Evolutionary conservation across 306 rosid genomes (phyloP).

Genomic region (Abrus pulchellus): DNA sequence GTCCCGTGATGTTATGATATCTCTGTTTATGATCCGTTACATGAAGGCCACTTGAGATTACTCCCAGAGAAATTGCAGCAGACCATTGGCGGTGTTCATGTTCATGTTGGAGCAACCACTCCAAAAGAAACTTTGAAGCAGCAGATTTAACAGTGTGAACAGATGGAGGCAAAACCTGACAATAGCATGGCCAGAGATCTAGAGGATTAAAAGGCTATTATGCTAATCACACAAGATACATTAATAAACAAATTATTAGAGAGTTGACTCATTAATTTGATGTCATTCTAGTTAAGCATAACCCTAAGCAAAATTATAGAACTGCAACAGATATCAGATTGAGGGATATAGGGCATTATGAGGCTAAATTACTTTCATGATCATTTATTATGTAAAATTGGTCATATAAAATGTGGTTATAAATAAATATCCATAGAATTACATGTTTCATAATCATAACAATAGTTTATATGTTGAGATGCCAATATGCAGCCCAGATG

Average conservation of each 20-base stretch:
- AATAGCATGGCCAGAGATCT: slow-evolving; percentile 44
- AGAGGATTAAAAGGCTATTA: slow-evolving; percentile 26
- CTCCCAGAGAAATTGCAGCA: slow-evolving; percentile 94
- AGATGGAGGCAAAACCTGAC: slow-evolving; percentile 88
- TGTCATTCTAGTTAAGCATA: slow-evolving; percentile 21
- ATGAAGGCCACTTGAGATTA: slow-evolving; percentile 89
- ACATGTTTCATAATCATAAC: slow-evolving; percentile 33
- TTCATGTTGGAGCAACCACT: slow-evolving; percentile 89
- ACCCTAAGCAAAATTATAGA: slow-evolving; percentile 39
- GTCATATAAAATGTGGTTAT: slow-evolving; percentile 12
- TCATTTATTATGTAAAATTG: slow-evolving; percentile 44
- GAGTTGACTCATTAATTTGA: slow-evolving; percentile 25
- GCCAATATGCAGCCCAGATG: slow-evolving; percentile 34
- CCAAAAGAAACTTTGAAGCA: slow-evolving; percentile 90
- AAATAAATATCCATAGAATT: slow-evolving; percentile 12
- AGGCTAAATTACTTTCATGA: slow-evolving; percentile 40
- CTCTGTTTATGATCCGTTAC: slow-evolving; percentile 91
- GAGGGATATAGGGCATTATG: slow-evolving; percentile 31
- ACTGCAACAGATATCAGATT: slow-evolving; percentile 14
- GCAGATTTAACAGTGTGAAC: slow-evolving; percentile 86
- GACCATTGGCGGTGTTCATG: slow-evolving; percentile 95
- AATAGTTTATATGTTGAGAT: slow-evolving; percentile 32
- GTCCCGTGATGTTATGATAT: slow-evolving; percentile 78
- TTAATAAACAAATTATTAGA: slow-evolving; percentile 36
- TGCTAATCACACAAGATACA: slow-evolving; percentile 28